Evolutionary conservation across 495 filamentous ascomycete genomes (phyloP).

Genomic region (Trypethelium eluteriae): DNA sequence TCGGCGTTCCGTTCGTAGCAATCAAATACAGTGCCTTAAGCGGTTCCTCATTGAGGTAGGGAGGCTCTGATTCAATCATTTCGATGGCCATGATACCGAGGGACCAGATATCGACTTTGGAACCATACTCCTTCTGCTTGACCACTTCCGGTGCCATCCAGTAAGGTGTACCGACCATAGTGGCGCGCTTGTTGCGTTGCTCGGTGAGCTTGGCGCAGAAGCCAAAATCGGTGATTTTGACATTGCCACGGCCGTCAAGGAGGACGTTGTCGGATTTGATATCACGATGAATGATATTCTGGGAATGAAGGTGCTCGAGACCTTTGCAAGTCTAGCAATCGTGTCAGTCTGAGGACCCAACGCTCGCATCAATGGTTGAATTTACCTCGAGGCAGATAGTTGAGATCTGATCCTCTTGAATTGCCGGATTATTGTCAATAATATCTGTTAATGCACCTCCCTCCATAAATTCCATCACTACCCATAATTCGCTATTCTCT

Average conservation of each 20-base stretch:
- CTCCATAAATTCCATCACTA: constrained; percentile 99
- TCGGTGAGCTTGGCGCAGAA: constrained; percentile 99
- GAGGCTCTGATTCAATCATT: constrained; percentile 98
- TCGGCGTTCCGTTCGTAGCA: constrained; percentile 92
- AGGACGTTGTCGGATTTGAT: constrained; percentile 99
- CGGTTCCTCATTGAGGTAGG: constrained; percentile 95
- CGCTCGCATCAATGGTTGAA: constrained; percentile 4
- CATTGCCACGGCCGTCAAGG: constrained; percentile 83
- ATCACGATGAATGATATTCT: constrained; percentile 97
- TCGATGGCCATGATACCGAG: constrained; percentile 99
- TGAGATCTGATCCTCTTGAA: constrained; percentile 92
- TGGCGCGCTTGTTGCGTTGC: constrained; percentile 90
- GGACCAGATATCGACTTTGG: constrained; percentile 98
- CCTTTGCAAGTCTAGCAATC: constrained; percentile 84
- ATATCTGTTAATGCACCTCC: constrained; percentile 96
- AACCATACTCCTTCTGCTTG: constrained; percentile 97
- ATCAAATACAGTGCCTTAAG: constrained; percentile 95
- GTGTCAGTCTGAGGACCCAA: constrained; percentile 32
- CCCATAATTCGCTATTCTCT: constrained; percentile 88
- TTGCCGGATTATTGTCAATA: constrained; percentile 88
- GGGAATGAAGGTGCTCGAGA: constrained; percentile 82
- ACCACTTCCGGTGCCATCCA: constrained; percentile 99
- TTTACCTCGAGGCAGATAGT: constrained; percentile 92
- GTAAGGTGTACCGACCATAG: constrained; percentile 98
- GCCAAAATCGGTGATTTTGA: constrained; percentile 99